Conservation (phyloP, 805 yeast genomes). For the Saturnispora silvae region DNA sequence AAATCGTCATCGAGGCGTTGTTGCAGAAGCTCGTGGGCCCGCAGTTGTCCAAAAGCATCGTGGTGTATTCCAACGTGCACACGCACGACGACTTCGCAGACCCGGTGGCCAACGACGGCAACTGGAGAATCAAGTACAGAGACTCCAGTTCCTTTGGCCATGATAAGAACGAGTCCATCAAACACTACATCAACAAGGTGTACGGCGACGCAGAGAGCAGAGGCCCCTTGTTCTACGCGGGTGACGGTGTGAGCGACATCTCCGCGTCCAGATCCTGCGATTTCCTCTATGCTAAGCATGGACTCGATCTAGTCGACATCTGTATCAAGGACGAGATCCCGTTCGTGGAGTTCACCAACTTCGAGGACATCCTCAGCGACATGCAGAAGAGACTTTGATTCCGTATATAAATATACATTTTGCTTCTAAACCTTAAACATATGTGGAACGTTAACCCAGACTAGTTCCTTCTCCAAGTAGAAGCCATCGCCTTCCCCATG, state of each 20-base stretch:
- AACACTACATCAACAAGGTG: conserved; percentile 29
- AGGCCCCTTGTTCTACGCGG: conserved; percentile 81
- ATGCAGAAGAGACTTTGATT: conserved; percentile 28
- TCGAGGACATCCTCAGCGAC: conserved; percentile 59
- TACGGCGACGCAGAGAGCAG: conserved; percentile 22
- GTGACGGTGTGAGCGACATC: conserved; percentile 95
- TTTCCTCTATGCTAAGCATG: conserved; percentile 84
- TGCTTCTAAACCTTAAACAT: conserved; percentile 1
- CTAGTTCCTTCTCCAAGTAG: conserved; percentile 5
- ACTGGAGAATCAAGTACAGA: conserved; percentile 79
- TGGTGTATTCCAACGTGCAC: conserved; percentile 64
- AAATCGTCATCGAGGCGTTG: conserved; percentile 76
- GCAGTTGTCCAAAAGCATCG: conserved; percentile 59
- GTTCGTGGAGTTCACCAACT: conserved; percentile 70
- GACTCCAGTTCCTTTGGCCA: conserved; percentile 90
- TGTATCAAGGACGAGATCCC: conserved; percentile 77
- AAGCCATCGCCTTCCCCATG: conserved; percentile 39
- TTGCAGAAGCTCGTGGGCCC: conserved; percentile 49
- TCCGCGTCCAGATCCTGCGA: conserved; percentile 95
- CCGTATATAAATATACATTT: background rate
- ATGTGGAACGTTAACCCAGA: conserved; percentile 4
- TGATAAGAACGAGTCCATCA: conserved; percentile 80
- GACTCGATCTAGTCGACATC: conserved; percentile 78
- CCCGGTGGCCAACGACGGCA: conserved; percentile 24
- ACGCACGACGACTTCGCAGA: conserved; percentile 65